These are phyloP conservation scores for Aspergillus bridgeri DNA, from an alignment of 495 filamentous ascomycete genomes.

Conservation along the genomic window DNA sequence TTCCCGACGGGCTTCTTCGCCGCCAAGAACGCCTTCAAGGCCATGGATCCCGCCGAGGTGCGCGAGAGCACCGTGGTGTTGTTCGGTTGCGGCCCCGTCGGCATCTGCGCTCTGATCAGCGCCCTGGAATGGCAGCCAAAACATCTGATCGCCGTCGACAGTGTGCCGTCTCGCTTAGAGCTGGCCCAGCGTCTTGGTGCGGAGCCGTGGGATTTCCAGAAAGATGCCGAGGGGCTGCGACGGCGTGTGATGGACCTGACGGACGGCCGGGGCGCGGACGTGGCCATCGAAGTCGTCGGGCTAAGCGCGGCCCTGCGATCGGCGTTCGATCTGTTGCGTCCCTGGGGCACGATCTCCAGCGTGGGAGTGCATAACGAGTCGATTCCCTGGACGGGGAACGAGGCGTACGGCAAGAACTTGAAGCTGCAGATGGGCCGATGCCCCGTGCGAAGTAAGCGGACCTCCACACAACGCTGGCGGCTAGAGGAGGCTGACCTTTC, in stretches of 20 bases:
- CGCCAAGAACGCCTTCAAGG: constrained; percentile 66
- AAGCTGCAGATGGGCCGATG: constrained; percentile 88
- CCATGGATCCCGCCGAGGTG: constrained; percentile 51
- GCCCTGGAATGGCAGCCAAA: constrained; percentile 70
- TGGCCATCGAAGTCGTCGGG: constrained; percentile 82
- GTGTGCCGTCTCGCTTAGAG: constrained; percentile 66
- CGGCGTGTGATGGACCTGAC: constrained; percentile 68
- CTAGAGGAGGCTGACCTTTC: not conserved
- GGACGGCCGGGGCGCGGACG: constrained; percentile 1
- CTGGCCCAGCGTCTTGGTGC: constrained; percentile 71
- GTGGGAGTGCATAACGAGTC: constrained; percentile 87
- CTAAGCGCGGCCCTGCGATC: constrained; percentile 70
- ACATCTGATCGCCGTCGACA: constrained; percentile 77
- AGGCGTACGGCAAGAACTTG: constrained; percentile 88
- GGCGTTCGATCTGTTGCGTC: constrained; percentile 79
- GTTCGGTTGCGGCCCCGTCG: constrained; percentile 83
- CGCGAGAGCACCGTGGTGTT: constrained; percentile 65
- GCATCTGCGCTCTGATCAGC: constrained; percentile 76
- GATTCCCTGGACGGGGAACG: constrained; percentile 81
- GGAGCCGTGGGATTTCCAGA: constrained; percentile 68
- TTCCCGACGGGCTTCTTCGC: constrained; percentile 84
- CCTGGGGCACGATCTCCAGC: constrained; percentile 66
- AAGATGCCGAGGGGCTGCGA: constrained; percentile 55
- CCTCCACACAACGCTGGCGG: not conserved
- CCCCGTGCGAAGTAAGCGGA: constrained; percentile 55